Evolutionary conservation across 371 early-diverging fungal genomes (phyloP), one percentile per base, ranked within the genome.

Genomic region (Lichtheimia hyalospora): DNA sequence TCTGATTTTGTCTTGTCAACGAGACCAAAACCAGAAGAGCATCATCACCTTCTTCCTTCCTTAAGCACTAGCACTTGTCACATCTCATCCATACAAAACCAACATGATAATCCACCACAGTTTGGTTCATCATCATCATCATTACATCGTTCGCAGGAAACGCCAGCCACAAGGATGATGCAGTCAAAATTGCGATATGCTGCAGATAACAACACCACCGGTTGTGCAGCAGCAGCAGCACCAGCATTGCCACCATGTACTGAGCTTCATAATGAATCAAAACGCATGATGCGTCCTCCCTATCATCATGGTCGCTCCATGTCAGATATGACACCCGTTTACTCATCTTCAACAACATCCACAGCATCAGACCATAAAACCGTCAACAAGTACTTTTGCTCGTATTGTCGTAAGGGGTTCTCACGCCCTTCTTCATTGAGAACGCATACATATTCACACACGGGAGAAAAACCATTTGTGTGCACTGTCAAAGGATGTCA

Each of bases 361-460:
- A 4, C 41, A 3, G 42, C 6, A 21, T 7, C 46, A 46, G 46
- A 46, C 46, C n/a, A 46, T n/a, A 46, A 21, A 6, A 46, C n/a
- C 10, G 6, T 21, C n/a, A 39, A 42, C 24, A 34, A 40, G 16
- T 54, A 54, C 5, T 54, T 21, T 42, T 54, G 54, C 24, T 40
- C 54, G 0, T 54, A 54, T 23, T 54, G 54, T 18, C 40, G 43
- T 7, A 54, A 54, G 15, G 42, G 54, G 7, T 54, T 54, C 14
- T 54, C 54, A 39, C 39, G 54, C 0, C 54, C 54, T 0, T 54
- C 54, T 3, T 54, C 54, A 15, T 21, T 54, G 10, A n/a, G 54
- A 41, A 54, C 54, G 3, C 54, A 54, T 15, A 54, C 54, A 8
- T 54, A 54, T 54, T 54, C 54, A 12, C 54, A 54, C 23, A 54